phyloP scores from a whole-genome alignment of 805 yeast species.

The Saccharomycopsis sp. region DNA sequence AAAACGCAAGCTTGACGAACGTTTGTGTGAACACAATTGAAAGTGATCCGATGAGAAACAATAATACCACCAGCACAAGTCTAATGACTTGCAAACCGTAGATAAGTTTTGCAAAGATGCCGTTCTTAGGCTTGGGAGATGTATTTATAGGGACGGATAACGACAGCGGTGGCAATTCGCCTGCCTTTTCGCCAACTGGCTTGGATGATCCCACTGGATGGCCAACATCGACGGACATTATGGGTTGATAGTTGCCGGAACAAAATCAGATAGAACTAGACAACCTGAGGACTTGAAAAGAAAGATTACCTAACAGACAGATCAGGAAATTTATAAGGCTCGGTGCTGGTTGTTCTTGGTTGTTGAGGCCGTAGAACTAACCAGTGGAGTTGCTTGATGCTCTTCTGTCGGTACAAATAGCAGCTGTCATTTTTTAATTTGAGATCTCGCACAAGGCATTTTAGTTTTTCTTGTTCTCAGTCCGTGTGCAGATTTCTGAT shows the following conservation, averaged over 20 bases:
- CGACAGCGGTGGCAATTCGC: background rate
- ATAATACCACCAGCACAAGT: slow-evolving; percentile 23
- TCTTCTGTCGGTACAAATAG: background rate
- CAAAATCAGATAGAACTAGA: too few relatives aligned
- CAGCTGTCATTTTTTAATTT: background rate
- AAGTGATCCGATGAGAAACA: slow-evolving; percentile 34
- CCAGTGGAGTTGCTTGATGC: background rate
- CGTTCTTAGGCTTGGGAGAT: background rate
- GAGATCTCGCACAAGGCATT: background rate
- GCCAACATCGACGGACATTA: background rate
- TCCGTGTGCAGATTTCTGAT: too few relatives aligned
- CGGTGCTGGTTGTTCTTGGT: background rate
- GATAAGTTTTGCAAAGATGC: background rate
- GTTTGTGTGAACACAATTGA: slow-evolving; percentile 43
- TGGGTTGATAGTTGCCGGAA: background rate
- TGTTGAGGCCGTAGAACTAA: background rate
- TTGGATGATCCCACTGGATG: background rate
- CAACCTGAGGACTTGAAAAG: too few relatives aligned
- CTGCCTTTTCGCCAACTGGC: background rate
- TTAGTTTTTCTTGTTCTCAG: background rate
- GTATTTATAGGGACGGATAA: background rate
- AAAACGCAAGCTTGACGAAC: slow-evolving; percentile 31
- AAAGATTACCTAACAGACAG: too few relatives aligned
- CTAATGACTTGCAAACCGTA: slow-evolving; percentile 24
- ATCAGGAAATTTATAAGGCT: too few relatives aligned